These are phyloP conservation scores for Bocquillonia castaneifolia DNA, from an alignment of 441 rosid genomes.

Conservation along the genomic window DNA sequence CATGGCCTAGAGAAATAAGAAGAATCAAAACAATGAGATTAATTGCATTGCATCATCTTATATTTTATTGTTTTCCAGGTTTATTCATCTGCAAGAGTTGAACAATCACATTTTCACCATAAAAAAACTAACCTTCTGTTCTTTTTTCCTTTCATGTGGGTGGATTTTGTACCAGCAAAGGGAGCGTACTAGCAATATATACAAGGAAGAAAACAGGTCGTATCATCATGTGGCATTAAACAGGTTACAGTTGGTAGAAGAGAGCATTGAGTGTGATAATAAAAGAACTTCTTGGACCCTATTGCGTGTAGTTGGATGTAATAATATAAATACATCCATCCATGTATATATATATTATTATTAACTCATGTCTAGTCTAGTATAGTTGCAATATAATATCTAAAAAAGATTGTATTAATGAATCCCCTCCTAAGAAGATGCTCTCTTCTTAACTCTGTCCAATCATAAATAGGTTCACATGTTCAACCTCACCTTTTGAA, in stretches of 20 bases:
- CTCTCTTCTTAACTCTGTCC: neutral
- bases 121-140: neutral
- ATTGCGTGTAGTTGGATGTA: conserved; percentile 2
- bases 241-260: conserved; percentile 26
- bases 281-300: conserved; percentile 7
- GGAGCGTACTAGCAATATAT: neutral
- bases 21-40: neutral
- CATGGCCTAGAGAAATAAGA: neutral
- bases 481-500: neutral
- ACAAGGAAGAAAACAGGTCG: neutral
- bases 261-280: conserved; percentile 29
- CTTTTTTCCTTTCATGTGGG: neutral
- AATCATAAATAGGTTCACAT: conserved; percentile 6
- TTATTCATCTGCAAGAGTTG: neutral
- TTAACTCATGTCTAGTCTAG: neutral
- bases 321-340: neutral
- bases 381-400: neutral
- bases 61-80: neutral
- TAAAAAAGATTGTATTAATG: neutral
- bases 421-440: neutral
- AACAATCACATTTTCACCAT: neutral
- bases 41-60: neutral
- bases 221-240: conserved; percentile 23
- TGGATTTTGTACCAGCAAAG: neutral
- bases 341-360: neutral